Conservation (phyloP, 2,329 filamentous ascomycete species). For the Fusarium nematophilum region DNA sequence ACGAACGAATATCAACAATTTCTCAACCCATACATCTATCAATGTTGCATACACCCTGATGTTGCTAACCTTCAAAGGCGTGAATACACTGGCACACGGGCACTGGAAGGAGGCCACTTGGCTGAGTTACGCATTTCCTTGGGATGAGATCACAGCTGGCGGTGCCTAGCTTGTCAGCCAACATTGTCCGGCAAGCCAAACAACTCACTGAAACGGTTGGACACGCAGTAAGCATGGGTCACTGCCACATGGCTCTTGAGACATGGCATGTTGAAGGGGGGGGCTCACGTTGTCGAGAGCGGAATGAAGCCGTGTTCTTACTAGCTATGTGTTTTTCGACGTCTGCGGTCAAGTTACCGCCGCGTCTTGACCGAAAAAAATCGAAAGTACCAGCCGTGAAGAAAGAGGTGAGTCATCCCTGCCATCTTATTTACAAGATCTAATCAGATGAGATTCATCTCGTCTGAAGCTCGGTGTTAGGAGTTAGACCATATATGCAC, state of each 20-base stretch:
- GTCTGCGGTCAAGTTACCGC: background rate
- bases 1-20: constrained; percentile 15
- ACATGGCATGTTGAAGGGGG: background rate
- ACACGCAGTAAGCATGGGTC: background rate
- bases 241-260: constrained; percentile 1
- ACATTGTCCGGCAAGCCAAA: background rate
- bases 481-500: too few relatives aligned
- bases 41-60: background rate
- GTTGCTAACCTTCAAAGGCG: background rate
- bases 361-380: background rate
- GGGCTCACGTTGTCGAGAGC: background rate
- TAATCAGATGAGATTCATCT: background rate
- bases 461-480: constrained; percentile 1
- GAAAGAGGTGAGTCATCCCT: background rate
- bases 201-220: background rate
- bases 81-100: background rate
- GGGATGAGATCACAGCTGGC: background rate
- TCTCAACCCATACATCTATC: background rate
- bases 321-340: background rate
- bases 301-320: too few relatives aligned
- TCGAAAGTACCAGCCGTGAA: too few relatives aligned
- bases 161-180: background rate
- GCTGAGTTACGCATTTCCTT: too few relatives aligned
- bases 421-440: background rate
- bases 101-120: too few relatives aligned